Conservation (phyloP, 2,329 filamentous ascomycete genomes). For the Daldinia eschscholtzii region DNA sequence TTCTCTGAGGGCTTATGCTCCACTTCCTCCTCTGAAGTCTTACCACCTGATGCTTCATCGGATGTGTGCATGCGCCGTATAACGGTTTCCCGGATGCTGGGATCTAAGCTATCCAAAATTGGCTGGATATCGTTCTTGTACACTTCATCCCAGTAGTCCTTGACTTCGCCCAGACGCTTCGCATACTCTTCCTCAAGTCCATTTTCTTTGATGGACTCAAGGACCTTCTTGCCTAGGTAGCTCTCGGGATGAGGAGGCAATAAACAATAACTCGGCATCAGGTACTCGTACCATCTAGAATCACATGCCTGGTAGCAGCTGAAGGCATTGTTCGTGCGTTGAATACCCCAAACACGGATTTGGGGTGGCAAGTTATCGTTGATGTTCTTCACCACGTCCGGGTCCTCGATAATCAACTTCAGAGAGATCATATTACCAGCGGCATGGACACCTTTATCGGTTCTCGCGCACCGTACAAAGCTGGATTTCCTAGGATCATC, state of each 20-base stretch:
- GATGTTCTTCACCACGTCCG: slow-evolving; percentile 89
- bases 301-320: slow-evolving; percentile 96
- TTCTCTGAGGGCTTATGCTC: slow-evolving; percentile 39
- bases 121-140: slow-evolving; percentile 86
- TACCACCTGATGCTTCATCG: slow-evolving; percentile 31
- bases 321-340: slow-evolving; percentile 89
- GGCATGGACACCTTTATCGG: slow-evolving; percentile 97
- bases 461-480: slow-evolving; percentile 91
- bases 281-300: slow-evolving; percentile 96
- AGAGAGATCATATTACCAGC: slow-evolving; percentile 95
- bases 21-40: slow-evolving; percentile 22
- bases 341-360: slow-evolving; percentile 95
- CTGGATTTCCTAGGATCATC: slow-evolving; percentile 97
- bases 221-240: slow-evolving; percentile 84
- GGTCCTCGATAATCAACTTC: slow-evolving; percentile 95
- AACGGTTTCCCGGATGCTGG: slow-evolving; percentile 72
- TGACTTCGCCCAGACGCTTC: slow-evolving; percentile 79
- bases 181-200: slow-evolving; percentile 77
- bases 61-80: slow-evolving; percentile 69
- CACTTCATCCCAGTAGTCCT: slow-evolving; percentile 83
- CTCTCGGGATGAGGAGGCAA: slow-evolving; percentile 92
- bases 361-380: slow-evolving; percentile 86
- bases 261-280: slow-evolving; percentile 93
- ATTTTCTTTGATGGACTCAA: slow-evolving; percentile 80
- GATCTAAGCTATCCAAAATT: slow-evolving; percentile 71